A percentile compares a stretch with the other conserved stretches of the same genome.
phyloP scores from a whole-genome alignment of 495 filamentous ascomycete species.

The Penicillium steckii region DNA sequence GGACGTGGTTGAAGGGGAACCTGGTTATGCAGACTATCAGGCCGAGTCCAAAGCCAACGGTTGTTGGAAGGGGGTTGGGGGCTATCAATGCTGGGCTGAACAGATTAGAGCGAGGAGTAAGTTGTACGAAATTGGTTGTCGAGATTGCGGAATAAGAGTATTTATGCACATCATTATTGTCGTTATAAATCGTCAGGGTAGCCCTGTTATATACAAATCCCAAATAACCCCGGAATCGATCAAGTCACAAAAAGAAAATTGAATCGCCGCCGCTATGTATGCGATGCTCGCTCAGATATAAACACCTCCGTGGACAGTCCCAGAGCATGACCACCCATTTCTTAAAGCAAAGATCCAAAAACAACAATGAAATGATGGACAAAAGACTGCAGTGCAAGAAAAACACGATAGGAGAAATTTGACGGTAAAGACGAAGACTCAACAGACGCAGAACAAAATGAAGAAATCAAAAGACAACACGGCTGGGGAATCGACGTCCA shows the following conservation, averaged over 20 bases:
- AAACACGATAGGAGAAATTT: not conserved
- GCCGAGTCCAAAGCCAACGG: constrained; percentile 43
- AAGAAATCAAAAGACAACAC: not conserved
- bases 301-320: not conserved
- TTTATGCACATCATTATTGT: constrained; percentile 15
- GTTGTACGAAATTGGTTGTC: constrained; percentile 48
- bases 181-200: constrained; percentile 12
- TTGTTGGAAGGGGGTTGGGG: constrained; percentile 45
- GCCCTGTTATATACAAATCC: not conserved
- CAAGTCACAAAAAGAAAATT: constrained; percentile 1
- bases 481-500: constrained; percentile 6
- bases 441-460: too few species aligned
- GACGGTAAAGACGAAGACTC: too few species aligned
- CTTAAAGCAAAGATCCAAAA: not conserved
- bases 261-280: constrained; percentile 18
- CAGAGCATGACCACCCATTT: not conserved
- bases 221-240: not conserved
- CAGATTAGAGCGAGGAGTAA: constrained; percentile 40
- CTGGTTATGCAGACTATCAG: constrained; percentile 39
- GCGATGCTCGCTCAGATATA: constrained; percentile 1
- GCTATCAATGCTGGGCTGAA: constrained; percentile 46
- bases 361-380: not conserved
- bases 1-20: constrained; percentile 41
- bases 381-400: not conserved
- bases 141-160: constrained; percentile 33